phyloP scores from a whole-genome alignment of 352 stramenopile species.

The Globisporangium spiculum region DNA sequence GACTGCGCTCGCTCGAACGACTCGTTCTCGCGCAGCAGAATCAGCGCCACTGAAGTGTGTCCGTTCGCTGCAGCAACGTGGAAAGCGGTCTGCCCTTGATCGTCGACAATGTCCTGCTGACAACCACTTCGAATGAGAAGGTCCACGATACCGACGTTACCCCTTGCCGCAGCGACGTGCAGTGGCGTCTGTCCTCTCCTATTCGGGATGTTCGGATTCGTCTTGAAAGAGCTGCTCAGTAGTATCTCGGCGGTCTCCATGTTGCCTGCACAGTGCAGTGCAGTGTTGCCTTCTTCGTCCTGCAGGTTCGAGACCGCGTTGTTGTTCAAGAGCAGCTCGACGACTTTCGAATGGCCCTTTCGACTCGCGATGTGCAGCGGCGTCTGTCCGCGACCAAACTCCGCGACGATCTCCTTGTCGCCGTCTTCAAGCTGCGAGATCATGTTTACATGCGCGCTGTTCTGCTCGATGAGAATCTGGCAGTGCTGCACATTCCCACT shows the following conservation, averaged over 20 bases:
- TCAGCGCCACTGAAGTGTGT: conserved; percentile 66
- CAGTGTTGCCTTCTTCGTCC: conserved; percentile 79
- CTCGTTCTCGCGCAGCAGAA: conserved; percentile 73
- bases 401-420: conserved; percentile 71
- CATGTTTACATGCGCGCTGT: conserved; percentile 64
- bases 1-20: conserved; percentile 18
- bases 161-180: conserved; percentile 64
- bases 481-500: conserved; percentile 73
- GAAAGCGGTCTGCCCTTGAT: conserved; percentile 83
- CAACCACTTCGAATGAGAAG: conserved; percentile 68
- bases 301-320: conserved; percentile 71
- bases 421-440: conserved; percentile 75
- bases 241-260: conserved; percentile 66
- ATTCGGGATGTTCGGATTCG: conserved; percentile 83
- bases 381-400: conserved; percentile 70
- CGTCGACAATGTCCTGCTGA: conserved; percentile 72
- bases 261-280: conserved; percentile 66
- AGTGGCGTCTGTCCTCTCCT: conserved; percentile 64
- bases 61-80: conserved; percentile 77
- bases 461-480: conserved; percentile 62
- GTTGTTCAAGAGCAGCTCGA: conserved; percentile 62
- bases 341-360: conserved; percentile 58
- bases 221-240: conserved; percentile 53
- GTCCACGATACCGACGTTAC: conserved; percentile 76
- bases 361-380: conserved; percentile 77